phyloP scores from a whole-genome alignment of 192 early-diverging fungal genomes.

The Mortierella alpina region DNA sequence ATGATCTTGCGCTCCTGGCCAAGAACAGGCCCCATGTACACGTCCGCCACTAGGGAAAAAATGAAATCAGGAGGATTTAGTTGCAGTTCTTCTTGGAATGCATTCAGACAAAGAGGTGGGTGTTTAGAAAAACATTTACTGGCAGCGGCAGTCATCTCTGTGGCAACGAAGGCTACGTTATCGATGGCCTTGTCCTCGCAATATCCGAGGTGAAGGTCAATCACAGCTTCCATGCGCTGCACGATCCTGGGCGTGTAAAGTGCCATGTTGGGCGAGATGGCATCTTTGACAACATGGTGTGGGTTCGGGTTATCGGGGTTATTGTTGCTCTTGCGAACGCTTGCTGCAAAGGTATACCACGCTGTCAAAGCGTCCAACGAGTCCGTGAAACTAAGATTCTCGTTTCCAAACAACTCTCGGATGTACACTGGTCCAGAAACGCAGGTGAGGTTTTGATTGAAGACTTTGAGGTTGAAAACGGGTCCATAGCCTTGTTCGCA shows the following conservation, averaged over 20 bases:
- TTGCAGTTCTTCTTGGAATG: no score
- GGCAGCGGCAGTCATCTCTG: slow-evolving; percentile 26
- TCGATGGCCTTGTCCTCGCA: slow-evolving; percentile 9
- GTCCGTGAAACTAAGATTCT: slow-evolving; percentile 14
- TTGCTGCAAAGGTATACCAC: neutral
- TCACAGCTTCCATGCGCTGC: neutral
- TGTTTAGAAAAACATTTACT: slow-evolving; percentile 16
- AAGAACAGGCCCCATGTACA: slow-evolving; percentile 15
- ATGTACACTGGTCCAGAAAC: slow-evolving; percentile 17
- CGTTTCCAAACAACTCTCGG: slow-evolving; percentile 36
- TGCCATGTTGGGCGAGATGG: slow-evolving; percentile 42
- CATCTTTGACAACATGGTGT: slow-evolving; percentile 14
- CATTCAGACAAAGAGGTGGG: neutral
- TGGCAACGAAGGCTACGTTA: slow-evolving; percentile 6
- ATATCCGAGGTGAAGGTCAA: slow-evolving; percentile 2
- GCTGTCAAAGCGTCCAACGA: slow-evolving; percentile 5
- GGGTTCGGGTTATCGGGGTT: neutral
- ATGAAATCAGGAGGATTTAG: neutral
- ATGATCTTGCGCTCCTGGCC: slow-evolving; percentile 5
- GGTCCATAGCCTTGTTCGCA: slow-evolving; percentile 25
- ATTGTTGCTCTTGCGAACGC: slow-evolving; percentile 14
- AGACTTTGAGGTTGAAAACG: slow-evolving; percentile 12
- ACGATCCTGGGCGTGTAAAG: slow-evolving; percentile 30
- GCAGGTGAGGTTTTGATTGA: slow-evolving; percentile 9
- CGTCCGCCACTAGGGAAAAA: slow-evolving; percentile 1